A percentile compares a stretch with the other conserved stretches of the same genome.
phyloP scores from a whole-genome alignment of 2,329 filamentous ascomycete genomes.

The Gnomoniopsis sp. region DNA sequence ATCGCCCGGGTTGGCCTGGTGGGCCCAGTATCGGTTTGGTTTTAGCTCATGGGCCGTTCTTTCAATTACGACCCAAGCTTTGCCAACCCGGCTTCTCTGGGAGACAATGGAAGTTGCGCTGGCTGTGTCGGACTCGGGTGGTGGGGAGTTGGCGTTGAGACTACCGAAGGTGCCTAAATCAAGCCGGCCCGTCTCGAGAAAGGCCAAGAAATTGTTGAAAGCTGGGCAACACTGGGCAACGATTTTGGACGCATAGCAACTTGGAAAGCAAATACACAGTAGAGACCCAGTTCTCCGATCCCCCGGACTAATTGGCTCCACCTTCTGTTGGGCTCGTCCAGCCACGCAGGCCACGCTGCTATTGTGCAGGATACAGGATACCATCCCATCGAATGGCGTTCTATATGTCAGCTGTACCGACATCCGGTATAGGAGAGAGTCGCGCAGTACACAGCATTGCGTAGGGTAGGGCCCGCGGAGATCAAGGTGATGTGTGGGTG shows the following conservation, averaged over 20 bases:
- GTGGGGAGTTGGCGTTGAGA: neutral
- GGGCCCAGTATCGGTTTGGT: neutral
- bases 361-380: too few species aligned
- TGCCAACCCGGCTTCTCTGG: neutral
- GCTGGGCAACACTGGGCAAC: too few species aligned
- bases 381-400: neutral
- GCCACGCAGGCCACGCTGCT: neutral
- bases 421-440: neutral
- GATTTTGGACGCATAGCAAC: too few species aligned
- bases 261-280: too few species aligned
- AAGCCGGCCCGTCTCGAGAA: neutral
- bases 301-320: neutral
- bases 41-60: neutral
- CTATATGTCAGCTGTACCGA: neutral
- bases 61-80: neutral
- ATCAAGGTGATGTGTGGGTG: neutral
- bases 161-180: too few species aligned
- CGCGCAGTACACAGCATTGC: too few species aligned
- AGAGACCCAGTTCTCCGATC: neutral
- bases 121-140: neutral
- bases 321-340: neutral
- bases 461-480: neutral
- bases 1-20: constrained; percentile 5
- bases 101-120: neutral
- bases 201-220: neutral